A percentile compares a stretch with the other conserved stretches of the same genome.
These are phyloP conservation scores for Hypholoma fasciculare DNA, from an alignment of 768 basidiomycete genomes.

Conservation along the genomic window DNA sequence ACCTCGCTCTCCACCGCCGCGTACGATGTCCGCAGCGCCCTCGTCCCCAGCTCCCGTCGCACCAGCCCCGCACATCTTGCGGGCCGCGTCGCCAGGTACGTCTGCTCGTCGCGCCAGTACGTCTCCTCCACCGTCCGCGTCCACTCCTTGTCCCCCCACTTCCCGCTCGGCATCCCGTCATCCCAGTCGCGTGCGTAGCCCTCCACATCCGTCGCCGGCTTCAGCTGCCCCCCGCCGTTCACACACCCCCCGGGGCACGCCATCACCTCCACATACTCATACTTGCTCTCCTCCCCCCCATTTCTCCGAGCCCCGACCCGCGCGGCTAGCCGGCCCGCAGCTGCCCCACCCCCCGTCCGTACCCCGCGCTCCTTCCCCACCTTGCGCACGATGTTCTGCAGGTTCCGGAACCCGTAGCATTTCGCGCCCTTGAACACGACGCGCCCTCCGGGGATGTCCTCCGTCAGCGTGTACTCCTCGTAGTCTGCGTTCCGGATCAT, in stretches of 20 bases:
- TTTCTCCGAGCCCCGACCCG: constrained; percentile 28
- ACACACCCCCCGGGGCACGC: constrained; percentile 98
- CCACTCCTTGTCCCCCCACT: constrained; percentile 87
- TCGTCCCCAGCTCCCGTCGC: constrained; percentile 33
- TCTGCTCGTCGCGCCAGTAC: constrained; percentile 62
- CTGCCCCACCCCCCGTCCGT: constrained; percentile 49
- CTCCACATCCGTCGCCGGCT: constrained; percentile 59
- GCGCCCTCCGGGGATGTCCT: constrained; percentile 36
- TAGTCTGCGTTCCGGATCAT: constrained; percentile 74
- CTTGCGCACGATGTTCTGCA: constrained; percentile 95
- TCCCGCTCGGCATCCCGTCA: constrained; percentile 45
- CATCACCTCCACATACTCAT: constrained; percentile 98
- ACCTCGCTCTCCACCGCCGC: constrained; percentile 86
- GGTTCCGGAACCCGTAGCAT: constrained; percentile 96
- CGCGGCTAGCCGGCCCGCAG: constrained; percentile 32
- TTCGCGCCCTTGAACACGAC: constrained; percentile 90
- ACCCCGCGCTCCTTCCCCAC: constrained; percentile 85
- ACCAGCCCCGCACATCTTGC: constrained; percentile 18
- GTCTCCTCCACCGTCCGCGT: constrained; percentile 75
- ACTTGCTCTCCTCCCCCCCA: constrained; percentile 45
- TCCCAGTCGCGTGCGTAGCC: constrained; percentile 67
- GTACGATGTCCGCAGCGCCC: constrained; percentile 77
- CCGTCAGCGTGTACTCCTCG: constrained; percentile 67
- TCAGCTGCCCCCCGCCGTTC: constrained; percentile 93
- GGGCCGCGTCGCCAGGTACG: constrained; percentile 7